Evolutionary conservation across 2,329 filamentous ascomycete genomes (phyloP).

Genomic region (Nemania sp.): DNA sequence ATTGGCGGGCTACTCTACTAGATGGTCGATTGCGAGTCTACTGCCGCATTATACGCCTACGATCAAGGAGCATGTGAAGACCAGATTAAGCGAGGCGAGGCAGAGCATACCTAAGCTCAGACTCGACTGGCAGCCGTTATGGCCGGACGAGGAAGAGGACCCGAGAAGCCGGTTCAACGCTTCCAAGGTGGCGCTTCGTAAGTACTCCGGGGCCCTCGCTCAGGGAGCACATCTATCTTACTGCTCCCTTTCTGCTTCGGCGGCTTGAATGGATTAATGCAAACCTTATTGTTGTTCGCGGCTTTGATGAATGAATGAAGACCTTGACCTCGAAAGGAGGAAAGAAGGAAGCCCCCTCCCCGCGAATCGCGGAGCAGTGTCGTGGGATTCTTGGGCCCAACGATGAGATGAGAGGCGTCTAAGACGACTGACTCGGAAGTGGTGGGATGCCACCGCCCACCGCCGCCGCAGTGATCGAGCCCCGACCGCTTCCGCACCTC

Average conservation of each 20-base stretch:
- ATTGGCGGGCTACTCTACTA: constrained; percentile 35
- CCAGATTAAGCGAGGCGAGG: constrained; percentile 46
- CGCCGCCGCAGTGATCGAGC: constrained; percentile 48
- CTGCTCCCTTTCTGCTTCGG: background rate
- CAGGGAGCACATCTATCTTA: background rate
- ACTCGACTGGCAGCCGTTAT: constrained; percentile 38
- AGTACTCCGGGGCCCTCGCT: background rate
- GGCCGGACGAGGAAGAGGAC: constrained; percentile 24
- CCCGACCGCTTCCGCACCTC: constrained; percentile 52
- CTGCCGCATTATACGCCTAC: constrained; percentile 50
- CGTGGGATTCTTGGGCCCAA: too few relatives aligned
- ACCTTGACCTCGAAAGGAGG: too few relatives aligned
- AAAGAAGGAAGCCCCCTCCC: too few relatives aligned
- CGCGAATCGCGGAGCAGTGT: too few relatives aligned
- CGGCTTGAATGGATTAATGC: too few relatives aligned
- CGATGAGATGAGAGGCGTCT: too few relatives aligned
- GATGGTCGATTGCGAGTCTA: constrained; percentile 53
- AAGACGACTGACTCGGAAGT: background rate
- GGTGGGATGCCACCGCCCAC: too few relatives aligned
- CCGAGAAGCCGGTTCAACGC: constrained; percentile 48
- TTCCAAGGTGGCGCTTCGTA: constrained; percentile 53
- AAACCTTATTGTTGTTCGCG: too few relatives aligned
- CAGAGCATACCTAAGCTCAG: constrained; percentile 45
- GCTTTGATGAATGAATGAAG: too few relatives aligned
- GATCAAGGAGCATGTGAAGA: constrained; percentile 46